A percentile compares a stretch with the other conserved stretches of the same genome.
phyloP scores from a whole-genome alignment of 179 eudicot species.

The Dionaea muscipula region DNA sequence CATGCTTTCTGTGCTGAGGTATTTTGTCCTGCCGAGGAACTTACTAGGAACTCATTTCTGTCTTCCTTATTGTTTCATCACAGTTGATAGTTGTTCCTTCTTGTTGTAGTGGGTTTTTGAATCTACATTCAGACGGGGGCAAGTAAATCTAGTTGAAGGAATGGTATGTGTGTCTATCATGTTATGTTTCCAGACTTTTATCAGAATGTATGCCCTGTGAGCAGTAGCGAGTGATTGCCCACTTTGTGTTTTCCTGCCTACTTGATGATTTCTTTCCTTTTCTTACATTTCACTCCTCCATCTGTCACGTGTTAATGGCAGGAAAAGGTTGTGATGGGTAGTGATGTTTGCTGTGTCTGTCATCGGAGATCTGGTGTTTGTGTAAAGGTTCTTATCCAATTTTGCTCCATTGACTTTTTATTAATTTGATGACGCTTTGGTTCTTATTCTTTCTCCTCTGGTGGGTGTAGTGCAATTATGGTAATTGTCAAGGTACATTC shows the following conservation, averaged over 20 bases:
- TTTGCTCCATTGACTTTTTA: conserved; percentile 2
- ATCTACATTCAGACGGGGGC: conserved; percentile 82
- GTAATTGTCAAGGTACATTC: conserved; percentile 72
- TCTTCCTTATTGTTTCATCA: conserved; percentile 5
- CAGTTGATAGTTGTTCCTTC: conserved; percentile 5
- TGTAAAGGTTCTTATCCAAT: conserved; percentile 44
- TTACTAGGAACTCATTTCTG: conserved; percentile 3
- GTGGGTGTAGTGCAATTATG: conserved; percentile 69
- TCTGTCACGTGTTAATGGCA: conserved; percentile 18
- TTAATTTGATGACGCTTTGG: neutral
- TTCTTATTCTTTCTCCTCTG: conserved; percentile 2
- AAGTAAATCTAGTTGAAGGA: conserved; percentile 57
- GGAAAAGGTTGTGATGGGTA: conserved; percentile 54
- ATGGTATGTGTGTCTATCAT: conserved; percentile 31
- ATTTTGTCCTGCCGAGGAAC: conserved; percentile 11
- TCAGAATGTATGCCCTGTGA: neutral
- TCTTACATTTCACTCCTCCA: neutral
- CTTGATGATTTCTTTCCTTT: neutral
- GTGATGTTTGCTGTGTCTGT: conserved; percentile 58
- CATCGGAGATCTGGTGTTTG: conserved; percentile 67
- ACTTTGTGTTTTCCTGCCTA: neutral
- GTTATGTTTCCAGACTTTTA: neutral
- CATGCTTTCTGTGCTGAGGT: conserved; percentile 99
- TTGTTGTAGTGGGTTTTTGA: conserved; percentile 79
- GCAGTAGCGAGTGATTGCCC: neutral